Evolutionary conservation across 2,329 filamentous ascomycete genomes (phyloP), one percentile per base, ranked within the genome.

Genomic region (Arthroderma uncinatum): DNA sequence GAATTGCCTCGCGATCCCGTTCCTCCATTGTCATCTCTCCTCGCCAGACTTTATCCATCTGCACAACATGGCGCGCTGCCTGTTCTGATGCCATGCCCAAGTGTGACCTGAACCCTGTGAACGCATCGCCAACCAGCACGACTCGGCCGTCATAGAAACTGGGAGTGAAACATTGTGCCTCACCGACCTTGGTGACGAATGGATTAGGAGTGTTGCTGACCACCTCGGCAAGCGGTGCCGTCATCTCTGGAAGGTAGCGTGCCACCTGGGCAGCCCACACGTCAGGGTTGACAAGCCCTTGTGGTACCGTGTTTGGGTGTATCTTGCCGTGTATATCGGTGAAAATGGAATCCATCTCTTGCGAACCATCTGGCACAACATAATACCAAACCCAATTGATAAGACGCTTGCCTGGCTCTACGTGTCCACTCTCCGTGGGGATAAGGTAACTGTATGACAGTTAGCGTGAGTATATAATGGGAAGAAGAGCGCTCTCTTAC

Each of bases 71-170:
- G 39, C 39, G 39, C 19, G 39, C 39, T 21, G 39, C 39, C 39
- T 42, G 39, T 42, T 42, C 39, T 9, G 39, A 42, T 23, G 39
- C 39, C 39, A 42, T 42, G 7, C 39, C 10, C 23, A 19, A n/a
- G 30, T 23, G 47, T 50, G 56, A 23, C 9, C 16, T 58, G 40
- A 58, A 54, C 3, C 40, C 19, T 21, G 25, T 52, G 25, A 30
- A 30, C 4, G 47, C 47, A 30, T 30, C 47, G 6, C 47, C 47
- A 4, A 52, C 47, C 7, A 52, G 33, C 1, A 52, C 47, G 16
- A 42, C 39, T 2, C 39, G 39, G 7, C 39, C 39, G 9, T 42
- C 39, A 19, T 42, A 42, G 39, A 42, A 42, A 21, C 39, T 42
- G 16, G 39, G 39, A 9, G 39, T 8, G 19, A 42, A 42, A 3